Conservation (phyloP, 2,329 filamentous ascomycete species). For the Fusarium continuum region DNA sequence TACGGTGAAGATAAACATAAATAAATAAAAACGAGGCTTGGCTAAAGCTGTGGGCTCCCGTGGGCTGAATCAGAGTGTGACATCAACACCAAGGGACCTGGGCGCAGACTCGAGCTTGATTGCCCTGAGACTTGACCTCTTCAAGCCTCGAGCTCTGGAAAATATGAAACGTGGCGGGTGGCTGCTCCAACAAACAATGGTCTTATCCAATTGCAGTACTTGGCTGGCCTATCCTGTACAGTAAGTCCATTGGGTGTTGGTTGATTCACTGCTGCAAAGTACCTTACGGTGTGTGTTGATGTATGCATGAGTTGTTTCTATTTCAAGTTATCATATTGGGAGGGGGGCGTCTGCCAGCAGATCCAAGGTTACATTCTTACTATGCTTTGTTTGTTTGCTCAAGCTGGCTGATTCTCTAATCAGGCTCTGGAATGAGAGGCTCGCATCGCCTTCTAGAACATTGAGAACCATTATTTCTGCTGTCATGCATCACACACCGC, state of each 20-base stretch:
- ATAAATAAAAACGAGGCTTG: neutral
- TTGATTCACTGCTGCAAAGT: neutral
- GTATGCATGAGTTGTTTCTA: neutral
- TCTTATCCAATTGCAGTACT: conserved; percentile 1
- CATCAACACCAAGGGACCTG: neutral
- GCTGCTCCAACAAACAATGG: conserved; percentile 14
- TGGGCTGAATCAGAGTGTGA: conserved; percentile 3
- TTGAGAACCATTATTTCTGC: neutral
- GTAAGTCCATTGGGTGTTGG: no score
- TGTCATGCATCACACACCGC: neutral
- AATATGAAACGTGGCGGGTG: conserved; percentile 20
- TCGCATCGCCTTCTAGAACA: neutral
- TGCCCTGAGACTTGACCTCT: neutral
- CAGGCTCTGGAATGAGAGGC: neutral
- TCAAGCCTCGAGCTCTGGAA: neutral
- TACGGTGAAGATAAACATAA: conserved; percentile 12
- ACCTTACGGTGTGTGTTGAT: neutral
- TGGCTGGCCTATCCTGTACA: neutral
- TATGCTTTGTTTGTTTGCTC: neutral
- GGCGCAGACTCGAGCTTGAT: conserved; percentile 26
- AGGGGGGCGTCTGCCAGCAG: neutral
- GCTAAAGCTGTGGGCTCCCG: conserved; percentile 11
- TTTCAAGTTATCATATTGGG: neutral
- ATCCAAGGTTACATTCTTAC: neutral
- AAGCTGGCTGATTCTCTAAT: neutral